Percentiles rank a stretch among this genome's conserved stretches.
These are phyloP conservation scores for Rhodosporidiobolus sp. DNA, from an alignment of 768 basidiomycete species.

Conservation along the genomic window DNA sequence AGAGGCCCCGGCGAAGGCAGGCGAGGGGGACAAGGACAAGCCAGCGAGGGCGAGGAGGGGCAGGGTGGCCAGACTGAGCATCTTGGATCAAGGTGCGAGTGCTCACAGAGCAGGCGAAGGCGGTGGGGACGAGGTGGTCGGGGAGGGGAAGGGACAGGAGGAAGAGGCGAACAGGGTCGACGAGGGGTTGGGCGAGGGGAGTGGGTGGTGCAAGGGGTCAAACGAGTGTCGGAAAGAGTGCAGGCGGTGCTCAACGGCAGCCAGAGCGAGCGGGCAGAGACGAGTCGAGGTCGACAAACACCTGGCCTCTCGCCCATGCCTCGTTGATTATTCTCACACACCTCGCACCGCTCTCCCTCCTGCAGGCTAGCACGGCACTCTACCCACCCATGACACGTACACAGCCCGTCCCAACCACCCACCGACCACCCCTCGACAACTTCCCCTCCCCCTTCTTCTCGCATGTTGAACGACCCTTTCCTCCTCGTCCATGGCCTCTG, in stretches of 20 bases:
- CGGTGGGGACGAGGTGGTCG: neutral
- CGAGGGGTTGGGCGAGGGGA: no score
- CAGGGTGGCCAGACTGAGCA: neutral
- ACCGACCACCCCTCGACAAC: neutral
- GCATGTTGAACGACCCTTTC: neutral
- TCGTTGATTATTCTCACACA: neutral
- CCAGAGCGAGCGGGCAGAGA: neutral
- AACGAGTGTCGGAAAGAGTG: constrained; percentile 18
- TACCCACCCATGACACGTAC: no score
- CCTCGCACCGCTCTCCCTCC: neutral
- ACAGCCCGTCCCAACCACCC: neutral
- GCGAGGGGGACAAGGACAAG: neutral
- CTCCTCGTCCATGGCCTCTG: neutral
- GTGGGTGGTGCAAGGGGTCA: neutral
- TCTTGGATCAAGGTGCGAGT: neutral
- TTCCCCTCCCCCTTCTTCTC: neutral
- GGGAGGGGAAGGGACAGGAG: neutral
- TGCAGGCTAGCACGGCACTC: neutral
- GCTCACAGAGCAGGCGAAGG: neutral
- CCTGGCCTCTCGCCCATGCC: neutral
- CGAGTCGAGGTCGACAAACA: neutral
- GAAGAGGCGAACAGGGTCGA: no score
- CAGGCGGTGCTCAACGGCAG: neutral
- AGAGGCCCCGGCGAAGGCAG: neutral
- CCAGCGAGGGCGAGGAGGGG: neutral